phyloP scores from a whole-genome alignment of 208 protist genomes.

The Trichomonas vaginalis region DNA sequence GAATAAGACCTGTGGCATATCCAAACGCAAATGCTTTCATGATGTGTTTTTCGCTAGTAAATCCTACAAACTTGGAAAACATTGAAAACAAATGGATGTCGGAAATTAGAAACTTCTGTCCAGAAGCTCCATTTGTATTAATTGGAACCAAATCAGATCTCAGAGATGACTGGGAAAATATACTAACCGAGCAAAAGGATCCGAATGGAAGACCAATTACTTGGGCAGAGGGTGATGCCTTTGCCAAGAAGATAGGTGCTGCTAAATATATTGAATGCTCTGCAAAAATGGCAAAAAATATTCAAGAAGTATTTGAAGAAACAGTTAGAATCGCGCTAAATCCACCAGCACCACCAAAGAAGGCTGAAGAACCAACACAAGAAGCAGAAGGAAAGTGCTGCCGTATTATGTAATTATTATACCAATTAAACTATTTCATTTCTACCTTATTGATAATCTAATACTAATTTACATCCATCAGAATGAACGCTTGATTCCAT shows the following conservation, averaged over 20 bases:
- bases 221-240: background rate
- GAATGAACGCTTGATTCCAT: too few species aligned
- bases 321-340: background rate
- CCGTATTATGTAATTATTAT: background rate
- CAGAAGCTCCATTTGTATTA: background rate
- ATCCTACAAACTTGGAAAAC: conserved; percentile 48
- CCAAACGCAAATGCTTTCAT: conserved; percentile 54
- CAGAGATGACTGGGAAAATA: background rate
- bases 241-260: background rate
- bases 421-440: too few species aligned
- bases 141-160: background rate
- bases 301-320: background rate
- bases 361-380: background rate
- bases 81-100: conserved; percentile 44
- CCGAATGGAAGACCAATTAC: background rate
- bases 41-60: conserved; percentile 48
- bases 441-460: too few species aligned
- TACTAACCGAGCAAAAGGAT: background rate
- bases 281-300: background rate
- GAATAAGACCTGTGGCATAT: conserved; percentile 22
- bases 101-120: conserved; percentile 31
- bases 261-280: background rate
- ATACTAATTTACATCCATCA: too few species aligned
- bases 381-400: background rate
- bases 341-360: background rate